These are phyloP conservation scores for Pugionium dolabratum DNA, from an alignment of 345 rosid genomes.

Conservation along the genomic window DNA sequence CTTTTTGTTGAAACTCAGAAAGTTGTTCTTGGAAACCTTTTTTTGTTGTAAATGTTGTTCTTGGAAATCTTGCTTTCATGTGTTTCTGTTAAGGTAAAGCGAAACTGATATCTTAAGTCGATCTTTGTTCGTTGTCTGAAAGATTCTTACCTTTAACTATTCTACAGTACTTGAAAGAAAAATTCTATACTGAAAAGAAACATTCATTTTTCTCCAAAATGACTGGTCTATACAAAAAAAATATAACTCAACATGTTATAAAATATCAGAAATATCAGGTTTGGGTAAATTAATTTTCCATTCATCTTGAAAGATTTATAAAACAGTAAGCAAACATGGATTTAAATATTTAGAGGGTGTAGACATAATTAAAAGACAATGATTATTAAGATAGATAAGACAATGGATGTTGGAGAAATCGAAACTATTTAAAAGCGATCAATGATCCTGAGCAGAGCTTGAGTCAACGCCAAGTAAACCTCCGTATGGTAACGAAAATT, in stretches of 20 bases:
- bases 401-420: neutral
- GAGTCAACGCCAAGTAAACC: constrained; percentile 38
- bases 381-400: constrained; percentile 1
- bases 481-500: constrained; percentile 17
- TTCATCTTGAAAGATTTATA: too few relatives aligned
- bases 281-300: too few relatives aligned
- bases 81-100: constrained; percentile 40
- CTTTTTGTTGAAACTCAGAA: constrained; percentile 36
- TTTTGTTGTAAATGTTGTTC: too few relatives aligned
- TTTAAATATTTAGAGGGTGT: neutral
- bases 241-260: neutral
- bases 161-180: neutral
- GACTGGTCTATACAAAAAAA: constrained; percentile 14
- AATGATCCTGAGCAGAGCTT: constrained; percentile 35
- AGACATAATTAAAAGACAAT: neutral
- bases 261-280: neutral
- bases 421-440: constrained; percentile 34
- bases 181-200: neutral
- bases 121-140: constrained; percentile 37
- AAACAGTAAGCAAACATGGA: too few relatives aligned
- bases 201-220: constrained; percentile 1
- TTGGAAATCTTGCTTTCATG: constrained; percentile 36
- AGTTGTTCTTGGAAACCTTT: constrained; percentile 24
- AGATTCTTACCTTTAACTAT: constrained; percentile 34
- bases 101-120: constrained; percentile 43